Evolutionary conservation across 2,329 filamentous ascomycete species (phyloP), one percentile per base, ranked within the genome.

Genomic region (Ophiostoma piceae): DNA sequence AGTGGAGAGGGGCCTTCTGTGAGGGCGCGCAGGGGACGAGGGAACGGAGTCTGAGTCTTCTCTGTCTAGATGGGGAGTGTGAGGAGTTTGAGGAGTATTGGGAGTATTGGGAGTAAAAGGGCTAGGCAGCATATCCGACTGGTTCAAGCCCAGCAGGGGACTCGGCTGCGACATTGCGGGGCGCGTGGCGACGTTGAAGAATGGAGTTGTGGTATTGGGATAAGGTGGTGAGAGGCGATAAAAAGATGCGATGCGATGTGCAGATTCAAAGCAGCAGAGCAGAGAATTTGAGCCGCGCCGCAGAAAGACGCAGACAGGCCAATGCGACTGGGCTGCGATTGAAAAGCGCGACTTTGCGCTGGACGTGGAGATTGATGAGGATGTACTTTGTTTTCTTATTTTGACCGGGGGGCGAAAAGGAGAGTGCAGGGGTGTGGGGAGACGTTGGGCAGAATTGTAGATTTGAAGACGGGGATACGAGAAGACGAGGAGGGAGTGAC

Each of bases 81-180:
- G 35, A 12, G 62, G 62, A 26, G 19, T 39, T 19, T 35, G 29
- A 35, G 60, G 60, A 26, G 60, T 64, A 64, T 64, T 19, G 26
- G 60, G 41, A 43, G 41, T 43, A 41, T 64, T 16, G 60, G 60
- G 29, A 32, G 57, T 62, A 14, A 14, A 14, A 26, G 57, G 60
- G 37, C 26, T 65, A 32, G 47, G 39, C 39, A 47, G 43, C 65
- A 39, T 26, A 19, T 66, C 64, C 37, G 12, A 6, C 65, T 39
- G 64, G 43, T 47, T 47, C 43, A 47, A 19, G 35, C 37, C 64
- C 29, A 14, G 37, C 37, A 41, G 64, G 64, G 39, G 65, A 66
- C 65, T 66, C 65, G 65, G 39, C 19, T 29, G 39, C 65, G 65
- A 26, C 65, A 66, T 66, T 66, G 65, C 65, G 35, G 65, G 65